Evolutionary conservation across 495 filamentous ascomycete species (phyloP).

Genomic region (Podospora pseudopauciseta): DNA sequence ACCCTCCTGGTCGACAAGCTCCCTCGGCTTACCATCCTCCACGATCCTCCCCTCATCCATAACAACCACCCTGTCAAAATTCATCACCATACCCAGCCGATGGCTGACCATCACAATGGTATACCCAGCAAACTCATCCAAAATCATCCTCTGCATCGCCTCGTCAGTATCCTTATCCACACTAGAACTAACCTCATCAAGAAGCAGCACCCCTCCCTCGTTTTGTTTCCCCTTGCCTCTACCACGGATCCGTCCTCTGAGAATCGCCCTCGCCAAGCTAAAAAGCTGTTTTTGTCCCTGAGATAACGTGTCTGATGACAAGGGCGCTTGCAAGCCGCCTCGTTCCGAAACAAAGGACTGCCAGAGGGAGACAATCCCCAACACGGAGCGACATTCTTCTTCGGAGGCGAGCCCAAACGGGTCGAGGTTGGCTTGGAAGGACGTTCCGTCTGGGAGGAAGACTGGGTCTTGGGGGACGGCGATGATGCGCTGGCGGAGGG

Average conservation of each 20-base stretch:
- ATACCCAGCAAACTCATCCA: conserved; percentile 40
- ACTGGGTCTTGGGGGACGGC: conserved; percentile 55
- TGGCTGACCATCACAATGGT: conserved; percentile 50
- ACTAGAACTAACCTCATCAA: conserved; percentile 42
- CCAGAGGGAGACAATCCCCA: conserved; percentile 50
- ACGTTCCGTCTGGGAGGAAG: conserved; percentile 49
- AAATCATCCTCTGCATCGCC: conserved; percentile 43
- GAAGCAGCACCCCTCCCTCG: conserved; percentile 34
- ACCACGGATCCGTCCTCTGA: conserved; percentile 36
- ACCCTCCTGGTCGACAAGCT: conserved; percentile 29
- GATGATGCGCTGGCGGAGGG: conserved; percentile 25
- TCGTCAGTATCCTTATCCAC: conserved; percentile 47
- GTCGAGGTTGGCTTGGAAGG: conserved; percentile 43
- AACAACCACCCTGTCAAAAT: conserved; percentile 45
- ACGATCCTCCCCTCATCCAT: conserved; percentile 43
- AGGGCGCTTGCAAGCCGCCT: conserved; percentile 49
- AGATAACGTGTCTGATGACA: conserved; percentile 51
- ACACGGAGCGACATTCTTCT: conserved; percentile 42
- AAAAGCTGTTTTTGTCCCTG: conserved; percentile 64
- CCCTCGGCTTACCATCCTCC: conserved; percentile 39
- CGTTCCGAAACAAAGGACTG: conserved; percentile 43
- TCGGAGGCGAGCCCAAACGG: conserved; percentile 33
- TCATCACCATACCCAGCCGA: conserved; percentile 45
- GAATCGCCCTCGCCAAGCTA: conserved; percentile 58
- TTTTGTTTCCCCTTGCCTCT: conserved; percentile 10